A percentile compares a stretch with the other conserved stretches of the same genome.
Conservation (phyloP, 805 yeast genomes). For the Wickerhamiella azyma region DNA sequence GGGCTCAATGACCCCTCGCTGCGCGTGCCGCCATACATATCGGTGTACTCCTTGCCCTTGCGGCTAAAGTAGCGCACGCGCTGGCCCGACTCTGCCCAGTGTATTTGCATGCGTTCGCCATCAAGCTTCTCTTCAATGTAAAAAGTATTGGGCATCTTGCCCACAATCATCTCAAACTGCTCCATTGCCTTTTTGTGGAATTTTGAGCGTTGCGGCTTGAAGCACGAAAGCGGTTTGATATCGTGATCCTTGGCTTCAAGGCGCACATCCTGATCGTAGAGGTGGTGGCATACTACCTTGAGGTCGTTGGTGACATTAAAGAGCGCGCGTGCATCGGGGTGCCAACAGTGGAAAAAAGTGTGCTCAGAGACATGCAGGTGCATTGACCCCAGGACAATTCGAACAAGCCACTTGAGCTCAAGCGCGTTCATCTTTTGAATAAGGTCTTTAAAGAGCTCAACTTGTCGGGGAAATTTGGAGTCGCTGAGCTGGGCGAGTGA, state of each 20-base stretch:
- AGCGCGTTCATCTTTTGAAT: conserved; percentile 40
- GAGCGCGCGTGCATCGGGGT: conserved; percentile 60
- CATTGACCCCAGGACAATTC: conserved; percentile 41
- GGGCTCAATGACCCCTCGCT: conserved; percentile 40
- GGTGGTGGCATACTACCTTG: conserved; percentile 42
- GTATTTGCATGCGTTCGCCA: conserved; percentile 80
- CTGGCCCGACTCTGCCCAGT: conserved; percentile 38
- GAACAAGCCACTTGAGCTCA: conserved; percentile 57
- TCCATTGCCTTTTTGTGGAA: conserved; percentile 39
- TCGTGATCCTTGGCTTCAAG: conserved; percentile 31
- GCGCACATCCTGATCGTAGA: conserved; percentile 37
- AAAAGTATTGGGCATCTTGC: conserved; percentile 31
- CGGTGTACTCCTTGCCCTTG: conserved; percentile 58
- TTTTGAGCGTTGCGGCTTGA: conserved; percentile 64
- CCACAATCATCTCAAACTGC: conserved; percentile 35
- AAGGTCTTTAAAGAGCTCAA: conserved; percentile 35
- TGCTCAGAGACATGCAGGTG: conserved; percentile 45
- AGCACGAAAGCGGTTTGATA: conserved; percentile 39
- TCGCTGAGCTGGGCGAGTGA: conserved; percentile 34
- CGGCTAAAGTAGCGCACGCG: conserved; percentile 44
- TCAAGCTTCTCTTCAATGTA: conserved; percentile 83
- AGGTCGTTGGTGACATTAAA: conserved; percentile 54
- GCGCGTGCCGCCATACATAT: conserved; percentile 44
- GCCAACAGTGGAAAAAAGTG: conserved; percentile 48
- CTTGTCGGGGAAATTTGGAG: conserved; percentile 28